Conservation (phyloP, 352 stramenopile species). For the Chrysophaeum taylorii region DNA sequence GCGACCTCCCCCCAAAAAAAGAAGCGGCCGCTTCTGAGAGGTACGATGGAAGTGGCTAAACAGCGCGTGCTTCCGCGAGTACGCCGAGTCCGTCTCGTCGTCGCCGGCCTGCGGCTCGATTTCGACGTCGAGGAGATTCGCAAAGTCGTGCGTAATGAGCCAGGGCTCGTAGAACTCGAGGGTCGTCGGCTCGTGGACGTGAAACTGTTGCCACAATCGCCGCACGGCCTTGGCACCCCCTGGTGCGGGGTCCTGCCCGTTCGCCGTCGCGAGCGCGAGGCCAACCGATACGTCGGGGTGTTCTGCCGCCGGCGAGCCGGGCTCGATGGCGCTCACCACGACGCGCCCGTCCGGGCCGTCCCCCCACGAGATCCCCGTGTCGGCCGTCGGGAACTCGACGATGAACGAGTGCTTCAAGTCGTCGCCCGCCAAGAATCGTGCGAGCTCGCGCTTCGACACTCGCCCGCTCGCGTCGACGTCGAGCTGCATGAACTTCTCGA, state of each 20-base stretch:
- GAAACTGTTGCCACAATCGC: background rate
- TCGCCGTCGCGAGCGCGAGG: background rate
- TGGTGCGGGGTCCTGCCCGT: background rate
- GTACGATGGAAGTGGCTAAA: background rate
- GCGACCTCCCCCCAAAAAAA: background rate
- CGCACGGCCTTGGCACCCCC: background rate
- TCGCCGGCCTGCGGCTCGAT: too few relatives aligned
- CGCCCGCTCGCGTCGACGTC: slow-evolving; percentile 1
- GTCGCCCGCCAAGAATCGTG: slow-evolving; percentile 1
- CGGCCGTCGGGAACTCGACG: background rate
- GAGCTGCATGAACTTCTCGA: background rate
- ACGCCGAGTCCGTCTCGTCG: background rate
- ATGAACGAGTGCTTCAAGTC: slow-evolving; percentile 5
- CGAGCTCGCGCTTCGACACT: background rate
- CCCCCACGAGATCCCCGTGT: background rate
- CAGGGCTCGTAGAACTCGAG: slow-evolving; percentile 14
- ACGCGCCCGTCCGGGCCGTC: background rate
- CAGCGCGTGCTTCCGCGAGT: too few relatives aligned
- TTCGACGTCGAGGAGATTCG: background rate
- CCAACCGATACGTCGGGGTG: background rate
- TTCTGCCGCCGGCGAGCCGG: background rate
- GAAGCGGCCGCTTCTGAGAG: background rate
- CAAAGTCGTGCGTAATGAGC: slow-evolving; percentile 1
- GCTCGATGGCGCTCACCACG: background rate
- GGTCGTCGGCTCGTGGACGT: too few relatives aligned